Base-by-base conservation (phyloP, 495 filamentous ascomycete genomes). In the Cudoniella acicularis region DNA sequence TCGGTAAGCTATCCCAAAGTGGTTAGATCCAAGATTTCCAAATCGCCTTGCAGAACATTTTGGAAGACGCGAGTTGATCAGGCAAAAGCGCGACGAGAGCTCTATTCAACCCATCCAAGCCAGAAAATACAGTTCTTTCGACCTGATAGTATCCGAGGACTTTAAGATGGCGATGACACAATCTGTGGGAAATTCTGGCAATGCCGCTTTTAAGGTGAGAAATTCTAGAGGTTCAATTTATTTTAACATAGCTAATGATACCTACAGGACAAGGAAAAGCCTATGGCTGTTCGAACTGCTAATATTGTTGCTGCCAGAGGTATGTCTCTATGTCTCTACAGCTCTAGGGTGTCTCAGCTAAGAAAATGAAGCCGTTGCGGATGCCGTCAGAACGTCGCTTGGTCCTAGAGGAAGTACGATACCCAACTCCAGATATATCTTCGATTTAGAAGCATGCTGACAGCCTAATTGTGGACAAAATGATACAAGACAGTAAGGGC, bases 281-380 rank as follows among this genome's bases (percentile, higher is more conserved):
- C 94, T 59, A 84, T 90, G 80, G 95, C 94, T 53, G 94, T 98
- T 63, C 89, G 94, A 58, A 88, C 87, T 54, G 88, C 89, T 59
- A 98, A 98, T 75, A 98, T 98, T 75, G 86, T 96, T 65, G 94
- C 94, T 64, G 94, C 94, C 64, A 87, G 93, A 89, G 91, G 91
- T 94, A 84, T 72, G 72, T 61, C 49, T 26, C 24, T 42, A 24
- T 40, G 43, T 48, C 20, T 9, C 10, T 13, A 18, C 18, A n/a
- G n/a, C n/a, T n/a, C n/a, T n/a, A n/a, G n/a, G n/a, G n/a, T n/a
- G n/a, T n/a, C n/a, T n/a, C n/a, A n/a, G 26, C 57, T 59, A 40
- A 69, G 57, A 13, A 49, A 16, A 24, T 51, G 30, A 61, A 93
- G 94, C 94, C 69, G 92, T 98, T 65, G 84, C 95, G 68, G 94